Conservation (phyloP, 2,329 filamentous ascomycete species). For the Verticillium nonalfalfae region DNA sequence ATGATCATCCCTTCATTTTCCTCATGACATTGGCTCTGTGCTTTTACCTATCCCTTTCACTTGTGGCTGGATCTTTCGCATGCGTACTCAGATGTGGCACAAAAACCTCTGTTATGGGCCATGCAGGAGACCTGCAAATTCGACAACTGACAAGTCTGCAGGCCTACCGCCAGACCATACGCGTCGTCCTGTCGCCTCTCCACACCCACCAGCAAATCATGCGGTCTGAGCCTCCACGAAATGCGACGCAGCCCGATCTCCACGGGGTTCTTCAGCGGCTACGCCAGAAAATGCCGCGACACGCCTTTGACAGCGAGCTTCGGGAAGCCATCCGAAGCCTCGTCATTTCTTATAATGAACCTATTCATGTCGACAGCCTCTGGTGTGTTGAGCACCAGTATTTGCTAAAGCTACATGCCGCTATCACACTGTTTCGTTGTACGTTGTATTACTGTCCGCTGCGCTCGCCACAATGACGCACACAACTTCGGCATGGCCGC, state of each 20-base stretch:
- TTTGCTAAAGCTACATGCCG: not conserved
- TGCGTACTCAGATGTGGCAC: not conserved
- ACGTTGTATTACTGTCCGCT: too few species aligned
- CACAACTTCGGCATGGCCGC: too few species aligned
- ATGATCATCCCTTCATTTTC: not conserved
- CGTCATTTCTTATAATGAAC: not conserved
- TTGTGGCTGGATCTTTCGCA: not conserved
- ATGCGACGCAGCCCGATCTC: not conserved
- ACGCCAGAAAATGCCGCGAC: not conserved
- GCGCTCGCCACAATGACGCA: too few species aligned
- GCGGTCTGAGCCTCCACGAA: not conserved
- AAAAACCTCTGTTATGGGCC: not conserved
- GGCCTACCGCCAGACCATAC: not conserved
- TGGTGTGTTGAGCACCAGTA: not conserved
- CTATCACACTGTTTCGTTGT: not conserved
- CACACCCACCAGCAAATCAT: too few species aligned
- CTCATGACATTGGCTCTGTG: not conserved
- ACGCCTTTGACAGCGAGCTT: not conserved
- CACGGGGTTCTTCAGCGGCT: not conserved
- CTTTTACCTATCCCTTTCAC: not conserved
- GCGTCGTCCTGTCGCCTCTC: not conserved
- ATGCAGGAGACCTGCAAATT: not conserved
- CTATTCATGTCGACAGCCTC: not conserved
- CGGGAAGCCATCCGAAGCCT: not conserved
- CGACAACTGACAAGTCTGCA: not conserved